Percentiles rank a stretch among this genome's conserved stretches.
Evolutionary conservation across 2,329 filamentous ascomycete genomes (phyloP).

Genomic region (Chaetomiaceae sp.): DNA sequence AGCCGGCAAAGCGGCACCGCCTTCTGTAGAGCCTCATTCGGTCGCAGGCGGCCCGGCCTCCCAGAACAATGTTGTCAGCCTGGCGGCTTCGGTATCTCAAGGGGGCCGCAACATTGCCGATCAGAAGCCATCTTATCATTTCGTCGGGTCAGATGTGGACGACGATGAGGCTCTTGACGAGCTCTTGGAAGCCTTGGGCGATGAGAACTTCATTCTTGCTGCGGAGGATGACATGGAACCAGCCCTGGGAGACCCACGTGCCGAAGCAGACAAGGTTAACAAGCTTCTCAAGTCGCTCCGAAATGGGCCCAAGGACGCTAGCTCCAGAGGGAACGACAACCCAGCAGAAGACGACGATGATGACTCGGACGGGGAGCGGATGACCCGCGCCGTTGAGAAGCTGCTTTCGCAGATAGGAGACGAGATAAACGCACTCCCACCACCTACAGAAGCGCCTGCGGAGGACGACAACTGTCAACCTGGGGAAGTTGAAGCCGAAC

Average conservation of each 20-base stretch:
- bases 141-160: constrained; percentile 25
- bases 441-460: background rate
- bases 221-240: constrained; percentile 6
- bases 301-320: constrained; percentile 14
- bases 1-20: background rate
- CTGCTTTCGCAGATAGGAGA: constrained; percentile 45
- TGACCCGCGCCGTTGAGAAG: constrained; percentile 41
- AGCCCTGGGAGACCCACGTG: constrained; percentile 19
- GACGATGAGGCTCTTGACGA: constrained; percentile 52
- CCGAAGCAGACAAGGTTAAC: constrained; percentile 32
- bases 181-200: constrained; percentile 42
- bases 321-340: constrained; percentile 12
- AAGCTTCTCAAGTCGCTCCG: constrained; percentile 33
- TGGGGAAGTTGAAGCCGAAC: background rate
- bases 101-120: background rate
- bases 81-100: background rate
- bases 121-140: background rate
- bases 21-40: background rate
- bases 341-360: constrained; percentile 22
- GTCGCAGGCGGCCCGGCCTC: background rate
- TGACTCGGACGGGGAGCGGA: constrained; percentile 49
- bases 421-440: constrained; percentile 32
- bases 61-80: background rate
- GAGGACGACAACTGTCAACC: background rate
- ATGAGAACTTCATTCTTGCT: constrained; percentile 30